Evolutionary conservation across 2,329 filamentous ascomycete species (phyloP).

Genomic region (Neospermospora avenae): DNA sequence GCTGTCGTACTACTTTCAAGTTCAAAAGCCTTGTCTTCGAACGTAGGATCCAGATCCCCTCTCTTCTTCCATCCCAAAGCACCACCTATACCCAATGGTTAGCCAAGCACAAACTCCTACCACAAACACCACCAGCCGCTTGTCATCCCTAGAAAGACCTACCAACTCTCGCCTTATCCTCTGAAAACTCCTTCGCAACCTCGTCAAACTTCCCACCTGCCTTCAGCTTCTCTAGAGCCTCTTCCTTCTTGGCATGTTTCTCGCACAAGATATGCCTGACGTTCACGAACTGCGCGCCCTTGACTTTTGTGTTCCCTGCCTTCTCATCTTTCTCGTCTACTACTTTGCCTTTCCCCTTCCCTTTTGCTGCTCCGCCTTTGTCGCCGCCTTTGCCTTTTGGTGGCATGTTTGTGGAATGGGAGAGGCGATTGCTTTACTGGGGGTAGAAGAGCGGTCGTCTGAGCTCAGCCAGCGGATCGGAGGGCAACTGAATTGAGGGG

Average conservation of each 20-base stretch:
- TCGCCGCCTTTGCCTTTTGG: conserved; percentile 32
- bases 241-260: conserved; percentile 75
- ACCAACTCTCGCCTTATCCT: conserved; percentile 73
- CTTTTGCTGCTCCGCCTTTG: conserved; percentile 30
- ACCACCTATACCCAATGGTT: conserved; percentile 50
- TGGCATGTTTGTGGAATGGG: conserved; percentile 24
- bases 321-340: conserved; percentile 37
- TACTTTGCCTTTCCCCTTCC: conserved; percentile 39
- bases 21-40: conserved; percentile 69
- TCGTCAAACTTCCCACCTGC: conserved; percentile 70
- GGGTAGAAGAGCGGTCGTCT: neutral
- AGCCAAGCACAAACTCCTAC: neutral
- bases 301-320: conserved; percentile 42
- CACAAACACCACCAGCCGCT: too few relatives aligned
- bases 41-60: conserved; percentile 63
- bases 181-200: conserved; percentile 68
- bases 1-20: conserved; percentile 63
- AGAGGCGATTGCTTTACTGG: neutral
- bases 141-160: conserved; percentile 8
- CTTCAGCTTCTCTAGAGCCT: conserved; percentile 65
- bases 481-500: neutral
- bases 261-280: conserved; percentile 71
- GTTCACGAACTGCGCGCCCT: conserved; percentile 66
- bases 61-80: conserved; percentile 70
- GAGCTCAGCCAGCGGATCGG: neutral